Percentiles rank a stretch among this genome's conserved stretches.
phyloP scores from a whole-genome alignment of 768 basidiomycete species.

The Naganishia vishniacii region DNA sequence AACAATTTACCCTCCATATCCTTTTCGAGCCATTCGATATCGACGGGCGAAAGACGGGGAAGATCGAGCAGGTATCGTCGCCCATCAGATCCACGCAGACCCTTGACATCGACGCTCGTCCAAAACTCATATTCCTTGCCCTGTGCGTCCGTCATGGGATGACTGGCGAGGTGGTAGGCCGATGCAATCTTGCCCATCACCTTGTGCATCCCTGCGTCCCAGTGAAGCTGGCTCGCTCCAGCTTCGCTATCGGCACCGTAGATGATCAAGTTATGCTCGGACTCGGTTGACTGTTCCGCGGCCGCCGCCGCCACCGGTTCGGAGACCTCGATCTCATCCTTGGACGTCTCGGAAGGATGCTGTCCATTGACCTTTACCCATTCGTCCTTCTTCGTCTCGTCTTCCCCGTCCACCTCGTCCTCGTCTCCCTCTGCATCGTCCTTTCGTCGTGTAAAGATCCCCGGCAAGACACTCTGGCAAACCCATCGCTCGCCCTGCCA shows the following conservation, averaged over 20 bases:
- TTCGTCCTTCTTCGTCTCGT: slow-evolving; percentile 45
- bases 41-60: slow-evolving; percentile 50
- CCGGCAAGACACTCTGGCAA: slow-evolving; percentile 52
- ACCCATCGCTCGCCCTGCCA: slow-evolving; percentile 52
- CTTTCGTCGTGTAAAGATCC: slow-evolving; percentile 48
- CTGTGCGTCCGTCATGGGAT: slow-evolving; percentile 47
- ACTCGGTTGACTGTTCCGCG: slow-evolving; percentile 18
- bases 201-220: slow-evolving; percentile 46
- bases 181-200: slow-evolving; percentile 49
- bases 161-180: slow-evolving; percentile 48
- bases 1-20: slow-evolving; percentile 40
- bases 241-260: slow-evolving; percentile 52
- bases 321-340: slow-evolving; percentile 16
- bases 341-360: slow-evolving; percentile 32
- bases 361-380: slow-evolving; percentile 40
- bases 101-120: slow-evolving; percentile 51
- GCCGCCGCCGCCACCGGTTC: too few species aligned
- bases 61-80: slow-evolving; percentile 52
- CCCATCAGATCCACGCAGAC: slow-evolving; percentile 51
- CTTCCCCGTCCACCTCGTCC: slow-evolving; percentile 28
- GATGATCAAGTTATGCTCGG: slow-evolving; percentile 50
- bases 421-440: slow-evolving; percentile 33
- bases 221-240: slow-evolving; percentile 46
- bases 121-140: slow-evolving; percentile 47
- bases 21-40: slow-evolving; percentile 52